Base-by-base conservation (phyloP, 176 grass and related monocot genomes). In the Cocos nucifera region DNA sequence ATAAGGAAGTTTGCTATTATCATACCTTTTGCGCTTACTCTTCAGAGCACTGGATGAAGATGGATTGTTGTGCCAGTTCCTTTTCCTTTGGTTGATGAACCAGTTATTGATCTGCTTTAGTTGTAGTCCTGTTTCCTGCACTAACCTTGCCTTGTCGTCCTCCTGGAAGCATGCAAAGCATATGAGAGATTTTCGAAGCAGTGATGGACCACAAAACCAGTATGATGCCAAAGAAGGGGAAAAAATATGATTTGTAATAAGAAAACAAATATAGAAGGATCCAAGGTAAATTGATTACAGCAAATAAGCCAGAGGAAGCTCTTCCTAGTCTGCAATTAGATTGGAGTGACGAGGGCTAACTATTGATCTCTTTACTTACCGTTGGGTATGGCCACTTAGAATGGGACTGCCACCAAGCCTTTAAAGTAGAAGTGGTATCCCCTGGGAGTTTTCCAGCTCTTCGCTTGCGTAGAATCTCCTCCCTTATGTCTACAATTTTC, bases 51-150 rank as follows among this genome's bases (percentile, higher is more conserved):
- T 77, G 14, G 83, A 88, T 25, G 92, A 79, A 6, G 82, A 66
- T 0, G 78, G 75, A 65, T 97, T 97, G 70, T 66, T 97, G 78
- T 97, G 83, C 92, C 92, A 97, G 55, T 97, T 97, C 59, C 92
- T 78, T 69, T 97, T 97, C 57, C 92, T 89, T 58, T 97, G 92
- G 67, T 97, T 97, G 71, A 97, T 97, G 53, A 97, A 97, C 92
- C 92, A 97, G 50, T 97, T 97, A 74, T 97, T 97, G 27, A 97
- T 97, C 65, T 97, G 92, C 78, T 97, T 97, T 19, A 97, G 80
- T 62, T 97, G 92, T 49, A 97, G 30, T 25, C 92, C 92, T 64
- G 92, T 91, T 75, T 97, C 92, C 63, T 97, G 87, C 25, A 97
- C 92, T 63, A 97, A 74, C 15, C 75, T 67, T 26, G 87, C 87